These are phyloP conservation scores for Coemansia sp. DNA, from an alignment of 192 early-diverging fungal genomes.

Conservation along the genomic window DNA sequence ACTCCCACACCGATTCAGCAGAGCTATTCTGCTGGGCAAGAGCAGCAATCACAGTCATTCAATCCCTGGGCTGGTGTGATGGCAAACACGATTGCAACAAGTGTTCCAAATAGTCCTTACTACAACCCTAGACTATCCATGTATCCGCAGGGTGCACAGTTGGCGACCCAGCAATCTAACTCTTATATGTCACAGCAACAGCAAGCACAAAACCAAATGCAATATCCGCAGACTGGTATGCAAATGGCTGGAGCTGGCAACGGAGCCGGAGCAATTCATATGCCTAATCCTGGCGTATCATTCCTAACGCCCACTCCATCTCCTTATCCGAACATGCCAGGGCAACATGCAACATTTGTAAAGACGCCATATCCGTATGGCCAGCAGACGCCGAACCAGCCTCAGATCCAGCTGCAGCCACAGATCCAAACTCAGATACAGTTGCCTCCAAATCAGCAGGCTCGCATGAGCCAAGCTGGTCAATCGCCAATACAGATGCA, in stretches of 20 bases:
- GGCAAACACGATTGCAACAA: background rate
- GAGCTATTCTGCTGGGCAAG: background rate
- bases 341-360: constrained; percentile 21
- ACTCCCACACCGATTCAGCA: background rate
- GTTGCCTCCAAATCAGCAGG: background rate
- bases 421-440: constrained; percentile 3
- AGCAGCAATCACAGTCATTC: background rate
- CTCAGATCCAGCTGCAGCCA: constrained; percentile 4
- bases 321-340: constrained; percentile 16
- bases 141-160: constrained; percentile 9
- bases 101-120: constrained; percentile 3
- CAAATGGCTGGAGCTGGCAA: constrained; percentile 4
- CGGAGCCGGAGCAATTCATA: constrained; percentile 1
- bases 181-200: too few relatives aligned
- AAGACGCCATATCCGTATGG: constrained; percentile 30
- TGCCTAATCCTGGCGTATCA: constrained; percentile 14
- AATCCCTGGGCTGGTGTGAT: constrained; percentile 27
- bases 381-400: constrained; percentile 9
- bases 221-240: background rate
- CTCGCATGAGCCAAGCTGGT: background rate
- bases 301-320: constrained; percentile 21
- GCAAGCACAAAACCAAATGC: constrained; percentile 4
- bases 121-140: constrained; percentile 1
- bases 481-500: background rate
- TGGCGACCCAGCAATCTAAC: too few relatives aligned